phyloP scores from a whole-genome alignment of 257 asterid species.

The Solanum appendiculatum region DNA sequence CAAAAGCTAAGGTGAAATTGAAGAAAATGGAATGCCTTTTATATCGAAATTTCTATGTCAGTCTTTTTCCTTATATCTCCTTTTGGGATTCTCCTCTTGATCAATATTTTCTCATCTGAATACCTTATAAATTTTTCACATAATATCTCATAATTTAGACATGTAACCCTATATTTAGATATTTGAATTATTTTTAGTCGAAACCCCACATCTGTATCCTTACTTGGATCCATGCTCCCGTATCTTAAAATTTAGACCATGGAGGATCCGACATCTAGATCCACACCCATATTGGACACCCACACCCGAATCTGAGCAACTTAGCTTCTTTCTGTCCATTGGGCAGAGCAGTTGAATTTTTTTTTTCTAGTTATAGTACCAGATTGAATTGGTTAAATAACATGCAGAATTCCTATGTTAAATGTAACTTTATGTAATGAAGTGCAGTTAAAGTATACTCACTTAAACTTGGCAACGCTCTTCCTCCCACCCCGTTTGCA shows the following conservation, averaged over 20 bases:
- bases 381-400: neutral
- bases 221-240: neutral
- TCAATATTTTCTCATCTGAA: neutral
- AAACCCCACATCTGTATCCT: neutral
- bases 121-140: neutral
- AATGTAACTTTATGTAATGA: neutral
- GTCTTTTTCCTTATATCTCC: neutral
- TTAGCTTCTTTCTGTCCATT: neutral
- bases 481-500: neutral
- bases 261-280: neutral
- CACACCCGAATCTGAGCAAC: neutral
- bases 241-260: neutral
- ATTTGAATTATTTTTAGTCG: neutral
- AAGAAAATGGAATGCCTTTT: neutral
- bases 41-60: neutral
- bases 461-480: neutral
- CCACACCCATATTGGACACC: neutral
- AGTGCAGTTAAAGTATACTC: neutral
- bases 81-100: neutral
- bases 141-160: neutral
- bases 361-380: neutral
- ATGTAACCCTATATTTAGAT: neutral
- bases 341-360: neutral
- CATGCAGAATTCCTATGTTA: neutral
- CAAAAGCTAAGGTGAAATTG: neutral